These are phyloP conservation scores for Xerocomellus amylosporus DNA, from an alignment of 768 basidiomycete species.

Conservation along the genomic window DNA sequence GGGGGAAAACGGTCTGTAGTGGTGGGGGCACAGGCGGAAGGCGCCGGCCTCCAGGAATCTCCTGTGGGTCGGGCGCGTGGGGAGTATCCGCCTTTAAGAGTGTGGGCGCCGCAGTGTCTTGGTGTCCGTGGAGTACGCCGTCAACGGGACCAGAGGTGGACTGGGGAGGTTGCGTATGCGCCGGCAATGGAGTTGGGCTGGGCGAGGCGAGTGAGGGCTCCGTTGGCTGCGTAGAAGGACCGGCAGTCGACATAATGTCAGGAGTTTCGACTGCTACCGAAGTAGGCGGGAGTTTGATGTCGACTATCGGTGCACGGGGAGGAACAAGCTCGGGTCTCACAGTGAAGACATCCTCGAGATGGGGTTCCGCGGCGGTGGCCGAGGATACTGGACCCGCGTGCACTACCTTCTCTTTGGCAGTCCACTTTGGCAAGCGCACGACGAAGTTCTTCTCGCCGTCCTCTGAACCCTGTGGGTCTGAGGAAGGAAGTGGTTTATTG, in stretches of 20 bases:
- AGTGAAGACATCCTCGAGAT: slow-evolving; percentile 55
- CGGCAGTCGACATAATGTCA: slow-evolving; percentile 1
- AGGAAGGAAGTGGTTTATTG: slow-evolving; percentile 16
- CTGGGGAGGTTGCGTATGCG: slow-evolving; percentile 12
- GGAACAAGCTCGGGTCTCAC: slow-evolving; percentile 49
- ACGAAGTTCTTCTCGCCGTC: slow-evolving; percentile 45
- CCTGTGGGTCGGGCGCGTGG: slow-evolving; percentile 18
- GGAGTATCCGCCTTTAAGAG: slow-evolving; percentile 32
- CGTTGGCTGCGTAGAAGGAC: slow-evolving; percentile 11
- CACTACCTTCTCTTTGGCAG: slow-evolving; percentile 36
- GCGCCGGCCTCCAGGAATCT: slow-evolving; percentile 22
- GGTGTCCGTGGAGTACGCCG: slow-evolving; percentile 26
- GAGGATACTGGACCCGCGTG: slow-evolving; percentile 9
- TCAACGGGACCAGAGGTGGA: slow-evolving; percentile 12
- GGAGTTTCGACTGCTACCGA: slow-evolving; percentile 11
- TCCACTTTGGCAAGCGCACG: slow-evolving; percentile 52
- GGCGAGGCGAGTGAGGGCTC: slow-evolving; percentile 8
- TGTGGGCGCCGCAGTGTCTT: slow-evolving; percentile 25
- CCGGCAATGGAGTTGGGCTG: slow-evolving; percentile 6
- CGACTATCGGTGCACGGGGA: slow-evolving; percentile 25
- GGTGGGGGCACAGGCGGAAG: slow-evolving; percentile 41
- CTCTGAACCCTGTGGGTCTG: slow-evolving; percentile 34
- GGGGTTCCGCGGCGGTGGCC: slow-evolving; percentile 35
- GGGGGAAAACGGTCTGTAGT: slow-evolving; percentile 43
- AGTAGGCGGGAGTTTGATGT: slow-evolving; percentile 30